These are phyloP conservation scores for Decorospora gaudefroyi DNA, from an alignment of 2,329 filamentous ascomycete species.

Conservation along the genomic window DNA sequence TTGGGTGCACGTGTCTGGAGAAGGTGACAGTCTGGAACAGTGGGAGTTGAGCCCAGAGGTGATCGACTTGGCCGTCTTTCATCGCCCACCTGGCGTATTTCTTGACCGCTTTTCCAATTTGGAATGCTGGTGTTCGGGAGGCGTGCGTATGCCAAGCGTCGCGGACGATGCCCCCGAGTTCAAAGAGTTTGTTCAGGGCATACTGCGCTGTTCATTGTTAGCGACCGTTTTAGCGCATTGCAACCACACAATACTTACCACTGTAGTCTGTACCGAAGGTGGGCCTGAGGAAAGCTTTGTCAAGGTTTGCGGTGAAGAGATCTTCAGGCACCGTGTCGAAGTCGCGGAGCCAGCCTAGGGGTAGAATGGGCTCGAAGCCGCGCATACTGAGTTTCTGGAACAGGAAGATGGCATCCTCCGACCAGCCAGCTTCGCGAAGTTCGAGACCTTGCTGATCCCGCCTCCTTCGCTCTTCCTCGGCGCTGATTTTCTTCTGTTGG, in stretches of 20 bases:
- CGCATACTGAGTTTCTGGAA: slow-evolving; percentile 60
- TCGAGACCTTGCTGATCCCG: slow-evolving; percentile 34
- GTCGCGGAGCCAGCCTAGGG: slow-evolving; percentile 57
- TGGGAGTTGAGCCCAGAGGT: slow-evolving; percentile 46
- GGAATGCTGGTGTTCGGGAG: slow-evolving; percentile 44
- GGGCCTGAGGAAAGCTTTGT: slow-evolving; percentile 54
- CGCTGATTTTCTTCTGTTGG: slow-evolving; percentile 30
- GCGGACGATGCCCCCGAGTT: slow-evolving; percentile 57
- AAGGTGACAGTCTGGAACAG: slow-evolving; percentile 54
- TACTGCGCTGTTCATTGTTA: slow-evolving; percentile 51
- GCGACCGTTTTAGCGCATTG: too few species aligned
- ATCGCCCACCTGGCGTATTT: slow-evolving; percentile 61
- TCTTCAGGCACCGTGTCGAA: slow-evolving; percentile 59
- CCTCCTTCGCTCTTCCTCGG: slow-evolving; percentile 30
- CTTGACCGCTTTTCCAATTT: slow-evolving; percentile 51
- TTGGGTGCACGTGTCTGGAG: slow-evolving; percentile 46
- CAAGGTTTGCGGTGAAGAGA: slow-evolving; percentile 54
- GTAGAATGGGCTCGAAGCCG: slow-evolving; percentile 61
- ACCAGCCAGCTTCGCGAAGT: slow-evolving; percentile 55
- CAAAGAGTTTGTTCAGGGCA: slow-evolving; percentile 56
- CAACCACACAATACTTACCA: too few species aligned
- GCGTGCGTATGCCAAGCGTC: slow-evolving; percentile 53
- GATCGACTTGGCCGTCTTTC: slow-evolving; percentile 53
- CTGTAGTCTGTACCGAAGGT: slow-evolving; percentile 53
- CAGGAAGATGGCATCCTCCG: slow-evolving; percentile 57